These are phyloP conservation scores for Crataegus laevigata DNA, from an alignment of 306 rosid genomes.

Conservation along the genomic window DNA sequence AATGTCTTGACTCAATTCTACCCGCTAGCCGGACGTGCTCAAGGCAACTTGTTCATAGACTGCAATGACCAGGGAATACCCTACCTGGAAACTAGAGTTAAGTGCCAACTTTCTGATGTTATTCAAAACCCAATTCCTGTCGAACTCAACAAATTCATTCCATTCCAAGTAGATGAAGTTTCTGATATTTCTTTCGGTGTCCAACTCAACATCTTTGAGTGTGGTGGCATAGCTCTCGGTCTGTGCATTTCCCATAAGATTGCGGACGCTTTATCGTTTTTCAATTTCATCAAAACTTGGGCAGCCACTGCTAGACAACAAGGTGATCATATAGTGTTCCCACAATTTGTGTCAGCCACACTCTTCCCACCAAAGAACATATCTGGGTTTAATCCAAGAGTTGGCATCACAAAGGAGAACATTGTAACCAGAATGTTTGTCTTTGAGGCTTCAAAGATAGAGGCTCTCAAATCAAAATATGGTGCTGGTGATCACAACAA, in stretches of 20 bases:
- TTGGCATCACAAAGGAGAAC: constrained; percentile 27
- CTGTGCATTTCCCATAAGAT: constrained; percentile 52
- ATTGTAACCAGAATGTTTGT: constrained; percentile 40
- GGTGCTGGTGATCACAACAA: not conserved
- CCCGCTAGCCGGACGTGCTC: constrained; percentile 44
- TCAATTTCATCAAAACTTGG: constrained; percentile 39
- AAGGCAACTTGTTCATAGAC: constrained; percentile 12
- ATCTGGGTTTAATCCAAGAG: constrained; percentile 20
- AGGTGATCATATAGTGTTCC: constrained; percentile 1
- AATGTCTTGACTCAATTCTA: constrained; percentile 28
- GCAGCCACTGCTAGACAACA: constrained; percentile 26
- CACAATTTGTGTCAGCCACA: constrained; percentile 32
- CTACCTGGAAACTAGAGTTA: constrained; percentile 33
- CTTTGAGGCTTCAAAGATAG: constrained; percentile 30
- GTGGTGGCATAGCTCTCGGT: constrained; percentile 52
- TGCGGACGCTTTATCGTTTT: constrained; percentile 37
- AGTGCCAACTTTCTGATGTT: constrained; percentile 25
- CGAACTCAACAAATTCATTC: constrained; percentile 38
- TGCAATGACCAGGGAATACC: constrained; percentile 49
- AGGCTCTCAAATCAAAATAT: constrained; percentile 29
- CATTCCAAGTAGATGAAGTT: constrained; percentile 33
- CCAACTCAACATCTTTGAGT: constrained; percentile 42
- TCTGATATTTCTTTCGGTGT: constrained; percentile 34
- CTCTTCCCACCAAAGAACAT: constrained; percentile 48
- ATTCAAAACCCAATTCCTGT: constrained; percentile 25